These are phyloP conservation scores for Paecilomyces sp. DNA, from an alignment of 2,329 filamentous ascomycete species.

Conservation along the genomic window DNA sequence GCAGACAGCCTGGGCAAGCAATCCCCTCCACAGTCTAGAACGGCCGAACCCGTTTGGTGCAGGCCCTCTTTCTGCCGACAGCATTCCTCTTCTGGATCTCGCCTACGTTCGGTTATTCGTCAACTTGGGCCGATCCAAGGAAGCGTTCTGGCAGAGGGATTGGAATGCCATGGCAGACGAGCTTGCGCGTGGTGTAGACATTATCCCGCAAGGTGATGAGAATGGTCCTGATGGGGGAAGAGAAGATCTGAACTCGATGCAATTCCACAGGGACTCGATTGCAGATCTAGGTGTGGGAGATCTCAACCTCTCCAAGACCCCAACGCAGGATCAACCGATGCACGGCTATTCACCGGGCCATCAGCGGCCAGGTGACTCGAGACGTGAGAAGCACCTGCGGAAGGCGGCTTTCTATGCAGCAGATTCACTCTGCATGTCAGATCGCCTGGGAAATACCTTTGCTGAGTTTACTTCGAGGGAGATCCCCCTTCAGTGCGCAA, in stretches of 20 bases:
- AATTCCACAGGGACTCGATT: constrained; percentile 24
- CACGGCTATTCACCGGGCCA: constrained; percentile 22
- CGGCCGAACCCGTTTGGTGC: constrained; percentile 75
- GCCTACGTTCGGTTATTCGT: constrained; percentile 91
- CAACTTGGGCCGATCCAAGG: constrained; percentile 84
- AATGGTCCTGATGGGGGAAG: constrained; percentile 19
- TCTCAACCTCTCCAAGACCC: constrained; percentile 28
- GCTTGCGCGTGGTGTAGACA: constrained; percentile 68
- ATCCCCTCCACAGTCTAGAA: constrained; percentile 75
- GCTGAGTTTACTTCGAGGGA: constrained; percentile 77
- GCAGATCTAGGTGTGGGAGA: constrained; percentile 28
- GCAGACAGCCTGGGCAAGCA: constrained; percentile 86
- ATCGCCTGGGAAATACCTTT: constrained; percentile 78
- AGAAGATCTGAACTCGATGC: constrained; percentile 10
- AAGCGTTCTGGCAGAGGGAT: constrained; percentile 89
- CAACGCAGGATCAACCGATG: constrained; percentile 26
- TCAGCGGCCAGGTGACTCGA: constrained; percentile 41
- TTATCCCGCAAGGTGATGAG: constrained; percentile 62
- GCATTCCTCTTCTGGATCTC: constrained; percentile 82
- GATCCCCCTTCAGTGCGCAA: constrained; percentile 78
- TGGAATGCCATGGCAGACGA: constrained; percentile 90
- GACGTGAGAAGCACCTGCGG: constrained; percentile 78
- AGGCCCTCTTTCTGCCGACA: constrained; percentile 79
- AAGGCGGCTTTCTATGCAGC: constrained; percentile 95
- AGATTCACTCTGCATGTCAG: constrained; percentile 81